Base-by-base conservation (phyloP, 495 filamentous ascomycete genomes). In the Mycothermus thermophilus region DNA sequence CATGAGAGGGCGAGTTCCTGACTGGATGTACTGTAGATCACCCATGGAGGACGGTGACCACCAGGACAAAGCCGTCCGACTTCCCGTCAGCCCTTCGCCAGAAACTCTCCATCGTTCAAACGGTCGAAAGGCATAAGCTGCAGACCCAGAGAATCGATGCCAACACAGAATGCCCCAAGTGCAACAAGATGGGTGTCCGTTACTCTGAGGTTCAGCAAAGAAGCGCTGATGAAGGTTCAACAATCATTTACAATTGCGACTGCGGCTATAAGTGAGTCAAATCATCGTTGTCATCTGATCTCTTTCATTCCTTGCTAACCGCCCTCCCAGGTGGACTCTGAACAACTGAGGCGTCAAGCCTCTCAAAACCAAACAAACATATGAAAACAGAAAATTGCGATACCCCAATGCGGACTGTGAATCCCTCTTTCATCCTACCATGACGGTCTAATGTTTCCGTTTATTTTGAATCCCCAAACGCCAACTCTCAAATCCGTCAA, bases 191-290 rank as follows among this genome's bases (percentile, higher is more conserved):
- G 29, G 80, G 93, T 49, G 83, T 96, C 58, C 80, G 75, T 50
- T 96, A 73, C 53, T 82, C 78, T 19, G 78, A 83, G 3, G 71
- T 84, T 31, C 92, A 97, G 54, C 60, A 94, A 52, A 73, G 88
- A 38, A 77, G 84, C 63, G 92, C 90, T 4, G 90, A 96, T 57
- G 92, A 96, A 71, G 92, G 92, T 33, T 81, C 75, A 44, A 93
- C 86, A 2, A 77, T 90, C 24, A 86, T 93, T 46, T 92, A 82
- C 55, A 77, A 68, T 18, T 94, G 86, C 59, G 74, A 79, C 20
- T 94, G 86, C 50, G 81, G 83, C 37, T 62, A 83, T 54, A 86
- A 77, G 83, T 92, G 69, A 53, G 77, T 33, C 4, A 18, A 27
- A 22, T 31, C n/a, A 23, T 33, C 25, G 11, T 8, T 15, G 13